Evolutionary conservation across 1,284 basidiomycete genomes (phyloP).

Genomic region (Wolfiporia cocos): DNA sequence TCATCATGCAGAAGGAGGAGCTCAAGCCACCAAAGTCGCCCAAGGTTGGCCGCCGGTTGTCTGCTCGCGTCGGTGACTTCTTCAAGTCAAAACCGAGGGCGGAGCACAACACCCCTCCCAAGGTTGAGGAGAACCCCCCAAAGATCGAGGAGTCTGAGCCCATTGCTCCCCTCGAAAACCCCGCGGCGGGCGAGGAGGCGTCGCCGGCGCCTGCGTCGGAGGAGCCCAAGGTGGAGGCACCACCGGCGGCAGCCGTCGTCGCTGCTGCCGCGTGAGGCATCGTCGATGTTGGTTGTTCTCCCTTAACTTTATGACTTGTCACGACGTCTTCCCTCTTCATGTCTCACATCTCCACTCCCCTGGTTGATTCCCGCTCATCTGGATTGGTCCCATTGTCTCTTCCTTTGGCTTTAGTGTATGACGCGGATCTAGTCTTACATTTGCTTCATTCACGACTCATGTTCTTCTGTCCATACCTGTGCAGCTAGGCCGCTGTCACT

Average conservation of each 20-base stretch:
- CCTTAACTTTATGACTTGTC: slow-evolving; percentile 37
- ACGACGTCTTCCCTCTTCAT: slow-evolving; percentile 43
- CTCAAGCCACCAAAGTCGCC: slow-evolving; percentile 37
- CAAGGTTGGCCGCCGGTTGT: slow-evolving; percentile 73
- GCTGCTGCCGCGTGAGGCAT: slow-evolving; percentile 63
- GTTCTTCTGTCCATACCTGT: slow-evolving; percentile 21
- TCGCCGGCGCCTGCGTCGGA: slow-evolving; percentile 29
- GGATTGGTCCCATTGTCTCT: slow-evolving; percentile 23
- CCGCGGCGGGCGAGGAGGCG: slow-evolving; percentile 34
- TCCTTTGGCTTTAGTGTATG: slow-evolving; percentile 48
- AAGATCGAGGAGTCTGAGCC: slow-evolving; percentile 72
- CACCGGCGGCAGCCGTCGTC: slow-evolving; percentile 31
- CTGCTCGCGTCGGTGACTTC: slow-evolving; percentile 68
- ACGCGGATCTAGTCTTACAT: slow-evolving; percentile 52
- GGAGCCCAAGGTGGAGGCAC: slow-evolving; percentile 32
- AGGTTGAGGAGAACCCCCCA: slow-evolving; percentile 79
- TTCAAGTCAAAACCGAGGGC: slow-evolving; percentile 75
- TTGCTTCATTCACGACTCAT: slow-evolving; percentile 26
- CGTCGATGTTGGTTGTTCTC: slow-evolving; percentile 17
- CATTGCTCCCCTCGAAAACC: slow-evolving; percentile 73
- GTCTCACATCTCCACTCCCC: slow-evolving; percentile 26
- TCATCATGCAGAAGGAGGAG: slow-evolving; percentile 37
- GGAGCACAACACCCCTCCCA: slow-evolving; percentile 65
- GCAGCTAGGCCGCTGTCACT: slow-evolving; percentile 24
- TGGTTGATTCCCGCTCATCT: slow-evolving; percentile 30